phyloP scores from a whole-genome alignment of 192 early-diverging fungal genomes.

The Backusella tarrabulga region DNA sequence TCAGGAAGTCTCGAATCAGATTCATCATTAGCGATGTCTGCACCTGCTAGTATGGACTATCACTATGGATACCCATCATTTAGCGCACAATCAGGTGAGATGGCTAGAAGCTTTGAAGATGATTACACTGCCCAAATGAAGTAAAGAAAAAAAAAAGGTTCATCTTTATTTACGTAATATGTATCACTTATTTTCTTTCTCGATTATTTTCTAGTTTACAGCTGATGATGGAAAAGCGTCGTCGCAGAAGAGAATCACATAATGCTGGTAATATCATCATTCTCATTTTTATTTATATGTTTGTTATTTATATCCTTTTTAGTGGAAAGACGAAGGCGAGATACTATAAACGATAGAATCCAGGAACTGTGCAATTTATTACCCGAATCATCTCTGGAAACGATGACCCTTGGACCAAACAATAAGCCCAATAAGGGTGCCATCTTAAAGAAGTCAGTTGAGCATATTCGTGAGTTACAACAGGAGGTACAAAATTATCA shows the following conservation, averaged over 20 bases:
- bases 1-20: neutral
- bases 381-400: conserved; percentile 69
- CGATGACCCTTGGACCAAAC: conserved; percentile 30
- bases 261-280: conserved; percentile 63
- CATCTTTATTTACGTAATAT: conserved; percentile 1
- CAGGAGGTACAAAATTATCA: conserved; percentile 29
- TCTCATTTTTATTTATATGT: neutral
- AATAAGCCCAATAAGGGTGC: conserved; percentile 96
- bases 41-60: conserved; percentile 32
- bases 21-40: conserved; percentile 27
- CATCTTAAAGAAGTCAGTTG: conserved; percentile 92
- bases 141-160: conserved; percentile 27
- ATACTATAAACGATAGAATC: conserved; percentile 99
- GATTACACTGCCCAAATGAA: conserved; percentile 34
- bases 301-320: neutral
- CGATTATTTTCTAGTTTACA: conserved; percentile 32
- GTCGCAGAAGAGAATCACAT: conserved; percentile 92
- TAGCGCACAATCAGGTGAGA: neutral
- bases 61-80: conserved; percentile 10
- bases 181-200: neutral
- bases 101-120: conserved; percentile 31
- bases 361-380: conserved; percentile 85
- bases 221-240: conserved; percentile 74
- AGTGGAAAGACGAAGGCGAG: conserved; percentile 92
- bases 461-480: conserved; percentile 69